Conservation (phyloP, 1,284 basidiomycete species). For the Termitomyces sp. region DNA sequence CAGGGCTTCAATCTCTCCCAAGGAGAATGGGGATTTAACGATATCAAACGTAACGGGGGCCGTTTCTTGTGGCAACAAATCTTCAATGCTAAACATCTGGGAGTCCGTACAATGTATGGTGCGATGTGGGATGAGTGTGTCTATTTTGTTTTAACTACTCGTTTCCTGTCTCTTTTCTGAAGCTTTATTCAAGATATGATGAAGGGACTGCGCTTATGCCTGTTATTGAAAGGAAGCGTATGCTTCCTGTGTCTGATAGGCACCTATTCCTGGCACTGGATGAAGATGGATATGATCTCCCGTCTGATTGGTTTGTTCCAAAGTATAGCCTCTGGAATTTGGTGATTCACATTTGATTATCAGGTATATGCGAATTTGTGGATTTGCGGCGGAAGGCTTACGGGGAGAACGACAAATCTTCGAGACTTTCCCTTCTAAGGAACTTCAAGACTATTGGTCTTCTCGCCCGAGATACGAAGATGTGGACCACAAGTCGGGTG, state of each 20-base stretch:
- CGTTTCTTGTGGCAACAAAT: constrained; percentile 73
- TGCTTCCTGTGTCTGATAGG: constrained; percentile 52
- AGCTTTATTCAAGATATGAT: constrained; percentile 51
- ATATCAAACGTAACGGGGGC: constrained; percentile 61
- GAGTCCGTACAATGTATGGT: constrained; percentile 65
- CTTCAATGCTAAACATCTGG: constrained; percentile 55
- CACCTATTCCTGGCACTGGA: constrained; percentile 64
- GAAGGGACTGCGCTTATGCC: constrained; percentile 77
- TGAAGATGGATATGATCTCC: constrained; percentile 65
- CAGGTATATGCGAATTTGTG: constrained; percentile 75
- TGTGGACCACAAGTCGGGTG: constrained; percentile 23
- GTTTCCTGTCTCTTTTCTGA: constrained; percentile 12
- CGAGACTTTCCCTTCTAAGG: constrained; percentile 65
- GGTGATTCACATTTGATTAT: not conserved
- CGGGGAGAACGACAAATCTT: constrained; percentile 56
- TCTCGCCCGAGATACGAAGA: constrained; percentile 56
- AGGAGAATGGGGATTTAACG: constrained; percentile 65
- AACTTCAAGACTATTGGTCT: constrained; percentile 70
- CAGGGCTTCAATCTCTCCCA: constrained; percentile 65
- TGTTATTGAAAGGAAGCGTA: constrained; percentile 49
- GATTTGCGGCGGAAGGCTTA: constrained; percentile 63
- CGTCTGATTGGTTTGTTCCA: constrained; percentile 59
- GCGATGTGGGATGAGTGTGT: constrained; percentile 84
- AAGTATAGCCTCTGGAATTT: not conserved
- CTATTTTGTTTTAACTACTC: constrained; percentile 1